Percentiles rank a stretch among this genome's conserved stretches.
phyloP scores from a whole-genome alignment of 176 grass and related monocot genomes.

The Oryza nivara region DNA sequence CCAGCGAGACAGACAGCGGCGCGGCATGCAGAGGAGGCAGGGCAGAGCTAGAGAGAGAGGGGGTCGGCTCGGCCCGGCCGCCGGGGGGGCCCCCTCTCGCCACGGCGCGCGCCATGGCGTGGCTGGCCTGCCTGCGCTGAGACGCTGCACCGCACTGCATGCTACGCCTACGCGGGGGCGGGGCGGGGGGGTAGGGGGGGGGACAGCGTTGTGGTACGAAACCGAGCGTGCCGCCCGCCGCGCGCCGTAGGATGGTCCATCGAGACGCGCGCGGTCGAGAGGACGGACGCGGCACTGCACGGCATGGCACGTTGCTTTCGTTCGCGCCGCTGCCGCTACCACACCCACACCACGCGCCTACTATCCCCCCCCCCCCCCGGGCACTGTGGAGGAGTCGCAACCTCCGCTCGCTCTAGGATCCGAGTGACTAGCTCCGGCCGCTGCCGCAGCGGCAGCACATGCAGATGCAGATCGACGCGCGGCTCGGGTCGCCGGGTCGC shows the following conservation, averaged over 20 bases:
- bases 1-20: not conserved
- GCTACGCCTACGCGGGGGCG: not conserved
- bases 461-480: too few relatives aligned
- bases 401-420: too few relatives aligned
- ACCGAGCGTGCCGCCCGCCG: not conserved
- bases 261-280: not conserved
- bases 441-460: too few relatives aligned
- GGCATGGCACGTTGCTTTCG: constrained; percentile 48
- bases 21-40: not conserved
- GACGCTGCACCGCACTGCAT: not conserved
- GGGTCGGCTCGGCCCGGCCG: too few relatives aligned
- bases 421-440: too few relatives aligned
- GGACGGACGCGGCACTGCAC: not conserved
- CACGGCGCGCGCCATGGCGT: not conserved
- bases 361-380: not conserved
- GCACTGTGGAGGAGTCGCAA: not conserved
- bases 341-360: not conserved
- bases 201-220: not conserved
- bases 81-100: not conserved
- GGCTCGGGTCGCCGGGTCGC: too few relatives aligned
- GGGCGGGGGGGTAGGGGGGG: too few relatives aligned
- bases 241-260: not conserved
- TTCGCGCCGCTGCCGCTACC: not conserved
- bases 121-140: not conserved
- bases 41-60: not conserved